phyloP scores from a whole-genome alignment of 2,329 filamentous ascomycete species.

The Cryphonectria nitschkei region DNA sequence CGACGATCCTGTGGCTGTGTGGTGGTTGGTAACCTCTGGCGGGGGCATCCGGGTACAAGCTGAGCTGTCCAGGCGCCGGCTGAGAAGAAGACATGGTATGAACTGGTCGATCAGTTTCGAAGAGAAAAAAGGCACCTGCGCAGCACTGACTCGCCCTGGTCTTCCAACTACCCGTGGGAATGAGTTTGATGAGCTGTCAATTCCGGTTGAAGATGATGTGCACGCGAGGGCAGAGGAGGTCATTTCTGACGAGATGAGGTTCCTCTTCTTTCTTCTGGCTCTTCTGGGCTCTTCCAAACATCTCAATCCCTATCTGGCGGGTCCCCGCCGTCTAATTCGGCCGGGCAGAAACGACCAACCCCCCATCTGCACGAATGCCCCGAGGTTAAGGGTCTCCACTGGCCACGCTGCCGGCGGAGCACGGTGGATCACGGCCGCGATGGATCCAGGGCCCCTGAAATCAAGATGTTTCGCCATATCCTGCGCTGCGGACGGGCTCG shows the following conservation, averaged over 20 bases:
- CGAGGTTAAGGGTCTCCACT: not conserved
- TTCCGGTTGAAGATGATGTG: not conserved
- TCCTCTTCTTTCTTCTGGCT: not conserved
- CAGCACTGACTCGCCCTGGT: not conserved
- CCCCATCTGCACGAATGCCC: constrained; percentile 3
- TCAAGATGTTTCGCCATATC: not conserved
- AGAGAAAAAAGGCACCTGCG: not conserved
- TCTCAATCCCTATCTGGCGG: not conserved
- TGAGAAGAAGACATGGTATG: not conserved
- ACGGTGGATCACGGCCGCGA: not conserved
- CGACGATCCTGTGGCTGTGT: constrained; percentile 17
- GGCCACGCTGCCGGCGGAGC: constrained; percentile 5
- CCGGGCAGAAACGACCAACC: not conserved
- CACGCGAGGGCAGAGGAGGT: not conserved
- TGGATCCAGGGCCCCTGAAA: constrained; percentile 7
- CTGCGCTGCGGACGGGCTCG: not conserved
- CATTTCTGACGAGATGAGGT: constrained; percentile 8
- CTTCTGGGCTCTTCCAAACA: not conserved
- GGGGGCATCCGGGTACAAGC: not conserved
- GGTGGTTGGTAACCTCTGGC: constrained; percentile 6
- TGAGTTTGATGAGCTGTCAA: constrained; percentile 6
- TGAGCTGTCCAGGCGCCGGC: constrained; percentile 1
- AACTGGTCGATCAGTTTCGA: not conserved
- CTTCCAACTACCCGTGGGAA: not conserved
- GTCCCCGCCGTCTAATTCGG: not conserved